Base-by-base conservation (phyloP, 352 stramenopile genomes). In the Pythium chondricola region DNA sequence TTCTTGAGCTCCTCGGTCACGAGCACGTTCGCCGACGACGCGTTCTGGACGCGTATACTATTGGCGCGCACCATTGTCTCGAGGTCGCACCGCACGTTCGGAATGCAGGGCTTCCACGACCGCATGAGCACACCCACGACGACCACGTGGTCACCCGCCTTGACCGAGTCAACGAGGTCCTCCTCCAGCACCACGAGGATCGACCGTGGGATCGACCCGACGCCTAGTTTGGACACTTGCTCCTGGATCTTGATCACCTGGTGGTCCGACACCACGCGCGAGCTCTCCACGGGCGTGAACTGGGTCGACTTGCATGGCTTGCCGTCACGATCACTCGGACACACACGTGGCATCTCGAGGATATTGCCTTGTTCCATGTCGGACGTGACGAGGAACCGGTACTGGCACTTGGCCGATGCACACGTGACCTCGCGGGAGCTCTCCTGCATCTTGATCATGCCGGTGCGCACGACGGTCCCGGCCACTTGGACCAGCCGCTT, bases 181-280 rank as follows among this genome's bases (percentile, higher is more conserved):
- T 98, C 87, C 52, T 96, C 76, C 16, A 98, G 64, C 52, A 98
- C 90, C n/a, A 98, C 84, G 22, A 97, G 63, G 18, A 99, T 95
- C 17, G 84, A 95, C 26, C 92, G 71, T 2, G 95, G 96, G 47
- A 98, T 97, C 27, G 78, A 95, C 1, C 95, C 95, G 25, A 98
- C 77, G 22, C 71, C 75, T 11, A 97, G 58, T 52, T 89, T 93
- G n/a, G 85, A 88, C 18, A 90, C 85, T 41, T 95, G 81, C 59
- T 99, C 95, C 66, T 98, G 95, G 37, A 99, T 89, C 63, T 98
- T 97, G 49, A 98, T 96, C 63, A 98, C 90, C 61, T 98, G 73
- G 53, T 87, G 73, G 52, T 87, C 75, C 10, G 71, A 83, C 40
- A 87, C 70, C 0, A 84, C 58, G 21, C 69, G 65, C 14, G 70